Conservation (phyloP, 2,329 filamentous ascomycete genomes). For the Aspergillus sergii region DNA sequence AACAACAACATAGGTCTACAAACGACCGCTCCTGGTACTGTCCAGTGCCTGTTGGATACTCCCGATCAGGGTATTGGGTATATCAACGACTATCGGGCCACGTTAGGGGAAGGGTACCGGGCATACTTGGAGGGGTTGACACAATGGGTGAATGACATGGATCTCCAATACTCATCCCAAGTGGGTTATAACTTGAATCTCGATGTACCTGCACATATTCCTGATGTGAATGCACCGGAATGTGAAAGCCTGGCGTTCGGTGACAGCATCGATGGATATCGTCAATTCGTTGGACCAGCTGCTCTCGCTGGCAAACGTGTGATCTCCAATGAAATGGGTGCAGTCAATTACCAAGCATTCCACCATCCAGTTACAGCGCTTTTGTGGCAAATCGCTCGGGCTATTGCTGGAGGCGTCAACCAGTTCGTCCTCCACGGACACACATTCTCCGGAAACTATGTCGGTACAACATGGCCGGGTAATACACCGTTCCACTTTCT, state of each 20-base stretch:
- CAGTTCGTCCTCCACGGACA: constrained; percentile 50
- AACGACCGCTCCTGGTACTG: constrained; percentile 4
- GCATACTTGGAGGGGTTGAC: constrained; percentile 33
- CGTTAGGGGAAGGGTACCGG: constrained; percentile 13
- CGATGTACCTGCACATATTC: constrained; percentile 41
- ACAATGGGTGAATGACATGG: constrained; percentile 35
- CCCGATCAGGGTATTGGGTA: constrained; percentile 12
- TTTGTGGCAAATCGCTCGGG: constrained; percentile 41
- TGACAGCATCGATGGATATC: constrained; percentile 41
- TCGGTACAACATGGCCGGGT: constrained; percentile 52
- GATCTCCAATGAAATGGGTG: constrained; percentile 44
- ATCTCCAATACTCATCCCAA: constrained; percentile 40
- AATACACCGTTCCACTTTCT: constrained; percentile 48
- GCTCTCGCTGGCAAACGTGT: constrained; percentile 40
- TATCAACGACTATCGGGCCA: constrained; percentile 12
- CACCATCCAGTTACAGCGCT: constrained; percentile 31
- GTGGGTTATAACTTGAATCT: constrained; percentile 44
- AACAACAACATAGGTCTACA: constrained; percentile 16
- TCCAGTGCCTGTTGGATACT: constrained; percentile 12
- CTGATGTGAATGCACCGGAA: constrained; percentile 41
- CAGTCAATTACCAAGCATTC: constrained; percentile 27
- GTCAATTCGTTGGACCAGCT: constrained; percentile 44
- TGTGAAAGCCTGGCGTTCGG: constrained; percentile 40
- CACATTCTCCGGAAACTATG: constrained; percentile 46
- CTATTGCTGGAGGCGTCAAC: constrained; percentile 47